phyloP scores from a whole-genome alignment of 2,329 filamentous ascomycete genomes.

The Xylariaceae sp. region DNA sequence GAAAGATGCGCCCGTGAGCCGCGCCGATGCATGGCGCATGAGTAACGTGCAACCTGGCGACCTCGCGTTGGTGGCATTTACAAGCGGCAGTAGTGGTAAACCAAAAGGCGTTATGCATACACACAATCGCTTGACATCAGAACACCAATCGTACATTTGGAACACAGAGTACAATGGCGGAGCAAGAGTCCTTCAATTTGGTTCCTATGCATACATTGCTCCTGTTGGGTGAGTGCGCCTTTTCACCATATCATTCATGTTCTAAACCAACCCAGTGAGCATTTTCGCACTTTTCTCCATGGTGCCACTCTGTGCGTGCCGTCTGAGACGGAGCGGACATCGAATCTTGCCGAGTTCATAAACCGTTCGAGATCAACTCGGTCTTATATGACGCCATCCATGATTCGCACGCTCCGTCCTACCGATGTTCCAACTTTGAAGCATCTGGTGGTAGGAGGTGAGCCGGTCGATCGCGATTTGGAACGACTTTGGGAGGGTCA shows the following conservation, averaged over 20 bases:
- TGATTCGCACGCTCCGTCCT: conserved; percentile 1
- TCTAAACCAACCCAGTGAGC: not conserved
- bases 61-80: conserved; percentile 1
- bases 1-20: not conserved
- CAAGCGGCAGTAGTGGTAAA: conserved; percentile 1
- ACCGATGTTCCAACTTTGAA: conserved; percentile 1
- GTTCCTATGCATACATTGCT: conserved; percentile 3
- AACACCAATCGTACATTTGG: conserved; percentile 3
- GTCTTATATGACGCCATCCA: conserved; percentile 1
- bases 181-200: conserved; percentile 3
- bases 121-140: conserved; percentile 1
- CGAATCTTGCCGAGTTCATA: conserved; percentile 2
- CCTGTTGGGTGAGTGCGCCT: not conserved
- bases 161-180: not conserved
- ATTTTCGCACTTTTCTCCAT: conserved; percentile 1
- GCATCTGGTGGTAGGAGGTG: conserved; percentile 1
- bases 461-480: conserved; percentile 1
- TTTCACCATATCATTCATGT: not conserved
- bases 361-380: not conserved
- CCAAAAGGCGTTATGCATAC: conserved; percentile 4
- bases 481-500: conserved; percentile 1
- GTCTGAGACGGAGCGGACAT: not conserved
- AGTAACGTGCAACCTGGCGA: not conserved
- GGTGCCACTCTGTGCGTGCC: conserved; percentile 3
- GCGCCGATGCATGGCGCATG: conserved; percentile 3